Base-by-base conservation (phyloP, 73 alveolate species). In the Paramecium octaurelia region DNA sequence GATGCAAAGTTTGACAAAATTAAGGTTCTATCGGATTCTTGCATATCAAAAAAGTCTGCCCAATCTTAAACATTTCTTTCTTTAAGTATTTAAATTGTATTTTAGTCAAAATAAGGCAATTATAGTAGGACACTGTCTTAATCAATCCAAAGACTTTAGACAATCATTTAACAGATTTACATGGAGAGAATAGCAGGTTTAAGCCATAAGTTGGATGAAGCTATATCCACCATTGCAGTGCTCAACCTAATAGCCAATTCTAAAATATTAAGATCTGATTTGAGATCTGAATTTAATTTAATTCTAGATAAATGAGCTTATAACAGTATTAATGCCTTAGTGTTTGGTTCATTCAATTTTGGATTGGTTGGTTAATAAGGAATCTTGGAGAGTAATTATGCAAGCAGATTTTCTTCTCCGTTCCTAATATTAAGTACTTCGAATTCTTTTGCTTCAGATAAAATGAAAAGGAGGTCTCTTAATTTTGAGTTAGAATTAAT, bases 141-240 rank as follows among this genome's bases (percentile, higher is more conserved):
- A 89, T 89, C 94, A 16, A 54, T 71, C 94, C 94, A 89, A 12
- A 89, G 64, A 23, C 88, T 85, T 73, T 89, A 34, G 12, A 89
- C 94, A 20, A 89, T 43, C 94, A 89, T 89, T 36, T 89, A 36
- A 71, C 92, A 89, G 24, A 89, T 35, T 18, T 83, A 40, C 94
- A 89, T 89, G 24, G 85, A 77, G 12, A 59, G 57, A 8, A 89
- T 71, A 27, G 94, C 94, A 58, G 86, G 76, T 68, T 43, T 44
- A 6, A 44, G 27, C 58, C 86, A 46, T 24, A 89, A 73, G 71
- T 89, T 89, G 1, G 94, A 89, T 58, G 71, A 44, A 10, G 88
- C 88, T 38, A 89, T 88, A 29, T 89, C 94, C 12, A 89, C 88
- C 88, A 89, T 64, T 2, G 90, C 90, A 8, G 86, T 77, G n/a